Conservation (phyloP, 1,139 yeast species). For the Pichia sp. region DNA sequence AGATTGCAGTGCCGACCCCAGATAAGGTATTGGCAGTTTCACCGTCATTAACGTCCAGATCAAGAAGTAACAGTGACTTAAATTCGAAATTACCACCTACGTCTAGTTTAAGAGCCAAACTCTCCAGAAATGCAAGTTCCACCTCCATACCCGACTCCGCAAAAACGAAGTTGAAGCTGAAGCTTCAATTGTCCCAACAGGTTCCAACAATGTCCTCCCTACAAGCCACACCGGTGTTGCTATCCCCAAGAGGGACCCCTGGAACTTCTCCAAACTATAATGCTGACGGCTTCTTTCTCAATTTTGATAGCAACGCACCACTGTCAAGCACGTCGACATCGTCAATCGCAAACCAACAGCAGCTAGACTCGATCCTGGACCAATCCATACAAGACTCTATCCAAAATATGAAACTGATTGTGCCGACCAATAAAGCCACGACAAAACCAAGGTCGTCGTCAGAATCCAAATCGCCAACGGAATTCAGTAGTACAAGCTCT, state of each 20-base stretch:
- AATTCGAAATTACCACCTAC: conserved; percentile 1
- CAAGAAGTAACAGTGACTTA: conserved; percentile 10
- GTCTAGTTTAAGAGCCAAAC: conserved; percentile 12
- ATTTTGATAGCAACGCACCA: conserved; percentile 17
- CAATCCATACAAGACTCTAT: neutral
- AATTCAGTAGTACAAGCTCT: neutral
- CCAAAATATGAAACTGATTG: conserved; percentile 1
- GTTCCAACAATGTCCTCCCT: conserved; percentile 14
- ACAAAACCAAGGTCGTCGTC: neutral
- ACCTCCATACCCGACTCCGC: conserved; percentile 4
- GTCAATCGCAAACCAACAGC: conserved; percentile 1
- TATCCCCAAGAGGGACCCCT: conserved; percentile 33
- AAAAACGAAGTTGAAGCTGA: conserved; percentile 24
- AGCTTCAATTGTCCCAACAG: conserved; percentile 13
- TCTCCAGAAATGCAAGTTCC: conserved; percentile 14
- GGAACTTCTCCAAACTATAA: conserved; percentile 24
- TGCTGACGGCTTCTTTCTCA: conserved; percentile 10
- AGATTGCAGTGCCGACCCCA: neutral
- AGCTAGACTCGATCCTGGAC: conserved; percentile 13
- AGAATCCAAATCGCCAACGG: neutral
- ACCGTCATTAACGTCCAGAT: no score
- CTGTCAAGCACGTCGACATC: conserved; percentile 4
- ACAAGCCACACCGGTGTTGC: conserved; percentile 25
- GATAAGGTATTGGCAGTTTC: neutral
- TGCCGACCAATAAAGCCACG: no score